A percentile compares a stretch with the other conserved stretches of the same genome.
Evolutionary conservation across 1,284 basidiomycete genomes (phyloP).

Genomic region (Lignosus rhinocerotis): DNA sequence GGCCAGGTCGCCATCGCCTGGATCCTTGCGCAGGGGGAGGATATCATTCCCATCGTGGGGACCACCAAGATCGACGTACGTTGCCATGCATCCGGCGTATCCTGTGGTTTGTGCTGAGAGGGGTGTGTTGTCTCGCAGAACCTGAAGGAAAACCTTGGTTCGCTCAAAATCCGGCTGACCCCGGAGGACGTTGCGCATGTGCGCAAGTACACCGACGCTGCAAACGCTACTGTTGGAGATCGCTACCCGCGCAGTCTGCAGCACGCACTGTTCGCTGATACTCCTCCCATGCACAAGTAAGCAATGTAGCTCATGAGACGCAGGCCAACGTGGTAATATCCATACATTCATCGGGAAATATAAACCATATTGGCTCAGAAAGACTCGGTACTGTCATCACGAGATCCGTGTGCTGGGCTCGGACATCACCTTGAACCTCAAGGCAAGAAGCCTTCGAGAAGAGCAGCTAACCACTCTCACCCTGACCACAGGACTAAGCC

Average conservation of each 20-base stretch:
- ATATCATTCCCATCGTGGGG: slow-evolving; percentile 42
- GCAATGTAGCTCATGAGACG: not conserved
- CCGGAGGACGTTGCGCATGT: slow-evolving; percentile 32
- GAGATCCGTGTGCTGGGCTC: no score
- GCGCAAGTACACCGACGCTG: slow-evolving; percentile 26
- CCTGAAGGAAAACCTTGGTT: slow-evolving; percentile 36
- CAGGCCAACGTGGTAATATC: not conserved
- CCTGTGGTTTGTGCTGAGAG: not conserved
- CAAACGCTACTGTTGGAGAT: slow-evolving; percentile 18
- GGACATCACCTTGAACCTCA: no score
- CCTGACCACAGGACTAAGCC: no score
- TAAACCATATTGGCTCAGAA: not conserved
- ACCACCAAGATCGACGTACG: slow-evolving; percentile 25
- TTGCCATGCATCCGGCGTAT: not conserved
- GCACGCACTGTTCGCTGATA: slow-evolving; percentile 14
- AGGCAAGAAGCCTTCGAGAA: no score
- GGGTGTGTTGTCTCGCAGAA: slow-evolving; percentile 26
- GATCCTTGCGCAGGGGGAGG: slow-evolving; percentile 39
- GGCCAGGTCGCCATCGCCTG: slow-evolving; percentile 48
- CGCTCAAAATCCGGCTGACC: slow-evolving; percentile 30
- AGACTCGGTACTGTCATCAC: no score
- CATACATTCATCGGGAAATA: not conserved
- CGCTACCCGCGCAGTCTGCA: slow-evolving; percentile 13
- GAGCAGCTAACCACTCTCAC: no score
- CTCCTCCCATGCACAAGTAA: slow-evolving; percentile 14